phyloP scores from a whole-genome alignment of 1,284 basidiomycete species.

The Rhodotorula mucilaginosa region DNA sequence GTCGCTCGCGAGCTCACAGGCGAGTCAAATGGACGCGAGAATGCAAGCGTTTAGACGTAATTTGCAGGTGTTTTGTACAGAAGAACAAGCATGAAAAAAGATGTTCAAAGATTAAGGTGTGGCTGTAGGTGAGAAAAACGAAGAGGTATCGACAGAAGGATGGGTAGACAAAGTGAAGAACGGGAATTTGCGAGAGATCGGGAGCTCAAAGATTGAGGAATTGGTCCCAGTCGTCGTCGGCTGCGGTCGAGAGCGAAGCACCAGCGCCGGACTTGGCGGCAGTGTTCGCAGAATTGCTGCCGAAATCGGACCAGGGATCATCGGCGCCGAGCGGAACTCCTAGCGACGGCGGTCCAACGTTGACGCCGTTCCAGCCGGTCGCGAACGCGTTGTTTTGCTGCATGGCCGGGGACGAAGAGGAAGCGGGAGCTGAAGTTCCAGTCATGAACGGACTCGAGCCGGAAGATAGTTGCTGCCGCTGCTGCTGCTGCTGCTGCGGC shows the following conservation, averaged over 20 bases:
- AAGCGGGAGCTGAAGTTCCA: background rate
- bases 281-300: background rate
- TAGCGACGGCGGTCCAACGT: conserved; percentile 25
- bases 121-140: background rate
- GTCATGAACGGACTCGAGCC: background rate
- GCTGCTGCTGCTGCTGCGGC: background rate
- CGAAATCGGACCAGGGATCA: conserved; percentile 14
- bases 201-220: conserved; percentile 23
- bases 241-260: background rate
- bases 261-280: background rate
- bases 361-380: conserved; percentile 13
- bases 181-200: background rate
- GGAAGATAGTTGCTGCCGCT: background rate
- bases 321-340: conserved; percentile 1
- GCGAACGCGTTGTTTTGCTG: conserved; percentile 1
- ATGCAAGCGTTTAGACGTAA: too few relatives aligned
- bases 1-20: background rate
- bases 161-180: too few relatives aligned
- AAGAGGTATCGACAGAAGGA: background rate
- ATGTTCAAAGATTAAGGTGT: background rate
- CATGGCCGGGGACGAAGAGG: conserved; percentile 6
- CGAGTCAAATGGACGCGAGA: background rate
- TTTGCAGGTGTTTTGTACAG: background rate
- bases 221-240: conserved; percentile 30
- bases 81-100: background rate